Base-by-base conservation (phyloP, 208 protist species). In the Leishmania turanica region DNA sequence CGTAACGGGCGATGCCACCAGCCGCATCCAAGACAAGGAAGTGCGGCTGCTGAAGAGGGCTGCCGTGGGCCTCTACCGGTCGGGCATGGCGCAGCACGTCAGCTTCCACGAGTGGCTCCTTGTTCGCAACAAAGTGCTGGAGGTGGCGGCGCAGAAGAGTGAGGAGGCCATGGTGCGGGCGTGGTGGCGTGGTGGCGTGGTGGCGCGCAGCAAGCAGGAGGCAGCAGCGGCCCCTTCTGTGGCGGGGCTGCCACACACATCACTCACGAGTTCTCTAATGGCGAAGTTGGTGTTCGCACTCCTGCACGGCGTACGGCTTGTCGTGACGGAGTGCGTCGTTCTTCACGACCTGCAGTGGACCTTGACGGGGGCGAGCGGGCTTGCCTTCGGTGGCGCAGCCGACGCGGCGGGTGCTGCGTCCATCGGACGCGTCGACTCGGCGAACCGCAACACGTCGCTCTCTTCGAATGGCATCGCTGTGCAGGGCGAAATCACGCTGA, bases 71-170 rank as follows among this genome's bases (percentile, higher is more conserved):
- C 68, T 88, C 40, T n/a, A 15, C 42, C 37, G 24, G 13, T 79
- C 72, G 24, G 80, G 78, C 19, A 19, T 82, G 37, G 45, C 53
- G 17, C 64, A 54, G 42, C 80, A 88, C 75, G 8, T 15, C 4
- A 72, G 60, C 53, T 81, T 87, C 71, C 74, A 84, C 65, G 84
- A 87, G 79, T 87, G 84, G 79, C 76, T 87, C 17, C 24, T 87
- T 37, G 64, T 84, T 70, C 75, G 80, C 75, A 79, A 76, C 66
- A 49, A 3, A 1, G 56, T 70, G 11, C 54, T 80, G 1, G 21
- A 17, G 42, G 27, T 42, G 0, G 42, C 13, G 11, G 60, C 73
- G 9, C 76, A 49, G 13, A 37, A 34, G 34, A 54, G 69, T 17
- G 83, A 87, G 40, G 75, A 75, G 49, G 75, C 17, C 3, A 75